A percentile compares a stretch with the other conserved stretches of the same genome.
phyloP scores from a whole-genome alignment of 331 rosid genomes.

The Spiraea crenata region DNA sequence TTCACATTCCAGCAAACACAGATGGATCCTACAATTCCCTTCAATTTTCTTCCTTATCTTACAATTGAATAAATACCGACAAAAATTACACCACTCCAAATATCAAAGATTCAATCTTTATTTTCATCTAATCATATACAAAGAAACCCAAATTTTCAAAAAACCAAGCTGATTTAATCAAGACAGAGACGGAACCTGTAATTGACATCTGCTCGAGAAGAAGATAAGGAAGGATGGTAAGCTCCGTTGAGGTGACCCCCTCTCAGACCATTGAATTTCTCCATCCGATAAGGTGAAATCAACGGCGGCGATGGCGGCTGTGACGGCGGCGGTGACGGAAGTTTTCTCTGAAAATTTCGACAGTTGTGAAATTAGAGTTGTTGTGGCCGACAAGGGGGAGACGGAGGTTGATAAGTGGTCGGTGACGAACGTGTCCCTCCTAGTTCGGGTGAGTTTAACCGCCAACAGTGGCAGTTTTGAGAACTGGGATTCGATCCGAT shows the following conservation, averaged over 20 bases:
- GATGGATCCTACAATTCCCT: neutral
- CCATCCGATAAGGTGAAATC: slow-evolving; percentile 36
- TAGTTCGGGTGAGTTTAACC: slow-evolving; percentile 28
- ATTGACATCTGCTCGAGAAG: slow-evolving; percentile 63
- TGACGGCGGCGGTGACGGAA: slow-evolving; percentile 13
- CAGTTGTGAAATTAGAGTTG: neutral
- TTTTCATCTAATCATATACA: neutral
- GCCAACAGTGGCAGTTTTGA: neutral
- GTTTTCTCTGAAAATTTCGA: neutral
- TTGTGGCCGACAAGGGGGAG: neutral
- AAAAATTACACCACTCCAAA: neutral
- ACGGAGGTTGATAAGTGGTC: neutral
- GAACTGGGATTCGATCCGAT: slow-evolving; percentile 12
- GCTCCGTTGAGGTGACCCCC: slow-evolving; percentile 33
- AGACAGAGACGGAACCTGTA: slow-evolving; percentile 60
- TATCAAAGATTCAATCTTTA: neutral
- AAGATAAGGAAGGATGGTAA: slow-evolving; percentile 34
- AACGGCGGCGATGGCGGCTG: slow-evolving; percentile 17
- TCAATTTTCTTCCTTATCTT: neutral
- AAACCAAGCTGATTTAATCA: neutral
- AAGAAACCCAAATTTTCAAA: neutral
- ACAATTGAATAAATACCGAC: neutral
- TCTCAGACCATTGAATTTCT: slow-evolving; percentile 32
- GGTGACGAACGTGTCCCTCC: slow-evolving; percentile 17
- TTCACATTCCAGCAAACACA: neutral